Evolutionary conservation across 2,329 filamentous ascomycete genomes (phyloP).

Genomic region (Teratosphaeria zuluensis): DNA sequence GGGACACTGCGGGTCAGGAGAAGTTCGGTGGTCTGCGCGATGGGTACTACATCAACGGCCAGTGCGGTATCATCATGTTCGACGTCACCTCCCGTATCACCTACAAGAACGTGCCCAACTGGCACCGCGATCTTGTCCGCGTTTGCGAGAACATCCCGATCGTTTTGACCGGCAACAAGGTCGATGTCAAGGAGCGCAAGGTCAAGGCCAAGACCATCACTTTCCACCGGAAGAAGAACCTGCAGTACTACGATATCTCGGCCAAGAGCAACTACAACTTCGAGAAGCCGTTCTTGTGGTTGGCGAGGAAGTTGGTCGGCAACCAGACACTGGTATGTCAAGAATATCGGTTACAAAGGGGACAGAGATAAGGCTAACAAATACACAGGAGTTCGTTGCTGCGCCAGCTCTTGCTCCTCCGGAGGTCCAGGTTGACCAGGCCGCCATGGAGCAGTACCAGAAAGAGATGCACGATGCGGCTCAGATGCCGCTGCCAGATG

Average conservation of each 20-base stretch:
- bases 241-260: constrained; percentile 99
- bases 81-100: constrained; percentile 98
- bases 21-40: constrained; percentile 99
- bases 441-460: constrained; percentile 70
- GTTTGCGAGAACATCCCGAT: constrained; percentile 99
- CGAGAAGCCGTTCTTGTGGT: constrained; percentile 99
- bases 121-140: constrained; percentile 98
- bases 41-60: constrained; percentile 99
- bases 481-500: constrained; percentile 78
- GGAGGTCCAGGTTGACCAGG: constrained; percentile 79
- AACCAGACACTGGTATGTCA: constrained; percentile 69
- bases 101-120: constrained; percentile 99
- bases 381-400: constrained; percentile 79
- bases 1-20: constrained; percentile 98
- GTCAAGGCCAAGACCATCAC: constrained; percentile 99
- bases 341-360: not conserved
- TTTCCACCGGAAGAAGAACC: constrained; percentile 99
- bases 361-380: constrained; percentile 15
- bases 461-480: constrained; percentile 81
- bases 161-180: constrained; percentile 97
- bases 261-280: constrained; percentile 99
- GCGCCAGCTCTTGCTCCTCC: constrained; percentile 89
- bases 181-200: constrained; percentile 99
- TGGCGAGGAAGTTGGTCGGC: constrained; percentile 94
- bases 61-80: constrained; percentile 99